These are phyloP conservation scores for Lichtheimia ornata DNA, from an alignment of 371 early-diverging fungal species.

Conservation along the genomic window DNA sequence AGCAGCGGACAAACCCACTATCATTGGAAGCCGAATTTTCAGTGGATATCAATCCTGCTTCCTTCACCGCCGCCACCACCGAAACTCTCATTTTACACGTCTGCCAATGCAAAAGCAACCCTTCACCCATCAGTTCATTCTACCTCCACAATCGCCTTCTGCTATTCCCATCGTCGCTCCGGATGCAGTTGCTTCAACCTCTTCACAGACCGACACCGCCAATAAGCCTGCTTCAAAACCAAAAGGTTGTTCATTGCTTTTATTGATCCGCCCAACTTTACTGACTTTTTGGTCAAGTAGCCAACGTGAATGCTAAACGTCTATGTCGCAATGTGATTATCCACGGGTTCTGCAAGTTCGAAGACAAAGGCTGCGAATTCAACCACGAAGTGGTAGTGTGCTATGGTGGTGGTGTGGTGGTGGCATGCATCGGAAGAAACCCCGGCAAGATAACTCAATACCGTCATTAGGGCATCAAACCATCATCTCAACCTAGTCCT, in stretches of 20 bases:
- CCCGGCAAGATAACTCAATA: conserved; percentile 8
- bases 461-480: conserved; percentile 23
- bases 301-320: conserved; percentile 48
- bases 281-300: conserved; percentile 11
- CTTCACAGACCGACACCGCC: conserved; percentile 1
- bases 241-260: conserved; percentile 18
- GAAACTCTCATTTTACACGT: neutral
- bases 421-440: neutral
- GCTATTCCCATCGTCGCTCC: conserved; percentile 65
- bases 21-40: too few species aligned
- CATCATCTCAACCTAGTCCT: conserved; percentile 49
- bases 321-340: conserved; percentile 82
- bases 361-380: conserved; percentile 86
- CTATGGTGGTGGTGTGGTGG: neutral
- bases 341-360: conserved; percentile 85
- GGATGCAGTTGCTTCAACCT: conserved; percentile 27
- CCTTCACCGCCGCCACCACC: too few species aligned
- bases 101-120: conserved; percentile 18
- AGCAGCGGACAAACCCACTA: too few species aligned
- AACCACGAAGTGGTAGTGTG: conserved; percentile 71
- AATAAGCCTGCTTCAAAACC: conserved; percentile 44
- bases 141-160: conserved; percentile 49
- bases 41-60: too few species aligned
- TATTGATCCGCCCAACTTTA: neutral
- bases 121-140: conserved; percentile 42